Conservation (phyloP, 305 asterid species). For the Rubia peregrina region DNA sequence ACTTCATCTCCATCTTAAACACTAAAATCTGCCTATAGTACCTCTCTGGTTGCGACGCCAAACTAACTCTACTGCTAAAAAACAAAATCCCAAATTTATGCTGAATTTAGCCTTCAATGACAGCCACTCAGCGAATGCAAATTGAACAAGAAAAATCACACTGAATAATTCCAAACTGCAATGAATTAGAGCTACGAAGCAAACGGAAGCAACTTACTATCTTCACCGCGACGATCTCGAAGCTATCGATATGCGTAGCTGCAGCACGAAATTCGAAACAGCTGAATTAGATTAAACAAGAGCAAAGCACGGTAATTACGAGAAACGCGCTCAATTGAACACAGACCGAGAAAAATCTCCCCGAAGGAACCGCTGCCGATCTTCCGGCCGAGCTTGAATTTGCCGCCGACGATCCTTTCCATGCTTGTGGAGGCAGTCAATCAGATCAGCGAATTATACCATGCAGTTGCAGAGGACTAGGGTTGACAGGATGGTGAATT, state of each 20-base stretch:
- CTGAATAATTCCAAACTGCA: background rate
- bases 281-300: slow-evolving; percentile 1
- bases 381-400: slow-evolving; percentile 94
- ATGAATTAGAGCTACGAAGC: background rate
- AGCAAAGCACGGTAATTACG: background rate
- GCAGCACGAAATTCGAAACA: slow-evolving; percentile 21
- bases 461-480: slow-evolving; percentile 15
- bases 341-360: slow-evolving; percentile 76
- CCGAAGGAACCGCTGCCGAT: slow-evolving; percentile 99
- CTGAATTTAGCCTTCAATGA: background rate
- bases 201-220: slow-evolving; percentile 54
- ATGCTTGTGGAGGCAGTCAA: slow-evolving; percentile 27
- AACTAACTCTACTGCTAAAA: too few relatives aligned
- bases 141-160: too few relatives aligned
- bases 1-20: background rate
- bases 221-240: slow-evolving; percentile 91
- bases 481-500: slow-evolving; percentile 3
- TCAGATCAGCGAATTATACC: slow-evolving; percentile 33
- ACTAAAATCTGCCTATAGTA: background rate
- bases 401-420: slow-evolving; percentile 88
- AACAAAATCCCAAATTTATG: background rate
- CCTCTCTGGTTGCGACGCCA: too few relatives aligned
- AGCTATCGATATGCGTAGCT: slow-evolving; percentile 86
- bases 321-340: slow-evolving; percentile 10
- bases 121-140: background rate